Evolutionary conservation across 164 flowering plant genomes (phyloP).

Genomic region (Kalanchoe fedtschenkoi): DNA sequence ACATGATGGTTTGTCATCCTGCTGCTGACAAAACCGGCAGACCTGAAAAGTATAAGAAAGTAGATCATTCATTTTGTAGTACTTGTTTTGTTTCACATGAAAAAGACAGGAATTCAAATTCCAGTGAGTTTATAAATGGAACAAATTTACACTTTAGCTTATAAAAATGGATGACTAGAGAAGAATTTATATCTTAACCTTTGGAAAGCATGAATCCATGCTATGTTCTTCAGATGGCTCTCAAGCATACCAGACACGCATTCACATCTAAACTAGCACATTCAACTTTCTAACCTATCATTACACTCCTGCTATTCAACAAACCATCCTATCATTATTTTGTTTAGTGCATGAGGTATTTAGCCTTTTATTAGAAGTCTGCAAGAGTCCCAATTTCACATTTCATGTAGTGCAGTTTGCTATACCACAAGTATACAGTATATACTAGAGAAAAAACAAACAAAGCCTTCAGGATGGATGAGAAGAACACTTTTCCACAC

Average conservation of each 20-base stretch:
- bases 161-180: no score
- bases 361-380: not conserved
- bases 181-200: no score
- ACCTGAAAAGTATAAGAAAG: slow-evolving; percentile 36
- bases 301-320: not conserved
- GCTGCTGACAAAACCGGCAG: slow-evolving; percentile 76
- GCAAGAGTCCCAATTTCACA: not conserved
- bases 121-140: not conserved
- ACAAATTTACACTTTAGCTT: no score
- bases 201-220: no score
- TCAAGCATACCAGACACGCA: no score
- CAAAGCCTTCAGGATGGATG: not conserved
- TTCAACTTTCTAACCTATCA: not conserved
- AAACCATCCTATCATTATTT: not conserved
- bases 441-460: not conserved
- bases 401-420: not conserved
- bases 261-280: not conserved
- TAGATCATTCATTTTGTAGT: not conserved
- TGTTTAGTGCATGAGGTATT: not conserved
- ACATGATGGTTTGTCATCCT: slow-evolving; percentile 68
- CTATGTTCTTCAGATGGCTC: no score
- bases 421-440: not conserved
- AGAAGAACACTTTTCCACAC: slow-evolving; percentile 25
- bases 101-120: not conserved
- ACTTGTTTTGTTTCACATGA: slow-evolving; percentile 5